Evolutionary conservation across 2,329 filamentous ascomycete genomes (phyloP).

Genomic region (Fusarium citri): DNA sequence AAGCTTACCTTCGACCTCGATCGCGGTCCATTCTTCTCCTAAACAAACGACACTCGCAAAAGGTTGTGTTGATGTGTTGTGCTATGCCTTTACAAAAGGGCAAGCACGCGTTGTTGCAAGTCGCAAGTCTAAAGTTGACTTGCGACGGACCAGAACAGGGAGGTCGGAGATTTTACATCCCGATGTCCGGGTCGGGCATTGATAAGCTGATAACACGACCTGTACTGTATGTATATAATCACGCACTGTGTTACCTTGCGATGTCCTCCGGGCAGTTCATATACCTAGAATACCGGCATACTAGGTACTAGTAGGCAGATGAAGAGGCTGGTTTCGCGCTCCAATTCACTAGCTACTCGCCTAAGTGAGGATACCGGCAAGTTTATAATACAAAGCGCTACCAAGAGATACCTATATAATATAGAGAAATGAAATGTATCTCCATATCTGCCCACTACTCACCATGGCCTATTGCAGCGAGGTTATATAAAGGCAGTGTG

Average conservation of each 20-base stretch:
- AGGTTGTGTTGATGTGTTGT: conserved; percentile 16
- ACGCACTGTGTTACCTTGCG: not conserved
- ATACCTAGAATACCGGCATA: not conserved
- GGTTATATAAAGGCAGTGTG: not conserved
- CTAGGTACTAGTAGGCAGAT: not conserved
- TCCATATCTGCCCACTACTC: not conserved
- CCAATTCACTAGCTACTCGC: no score
- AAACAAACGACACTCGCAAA: conserved; percentile 1
- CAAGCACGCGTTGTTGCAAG: conserved; percentile 42
- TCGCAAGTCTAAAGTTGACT: conserved; percentile 22
- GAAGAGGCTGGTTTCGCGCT: no score
- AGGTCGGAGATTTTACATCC: conserved; percentile 41
- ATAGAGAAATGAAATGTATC: conserved; percentile 6
- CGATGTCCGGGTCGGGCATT: conserved; percentile 27
- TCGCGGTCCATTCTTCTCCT: conserved; percentile 52
- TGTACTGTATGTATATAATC: conserved; percentile 3
- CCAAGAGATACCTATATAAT: conserved; percentile 8
- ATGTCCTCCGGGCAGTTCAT: not conserved
- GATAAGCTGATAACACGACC: conserved; percentile 30
- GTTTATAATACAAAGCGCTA: not conserved
- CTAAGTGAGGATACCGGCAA: not conserved
- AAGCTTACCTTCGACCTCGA: conserved; percentile 53
- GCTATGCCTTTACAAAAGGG: conserved; percentile 25
- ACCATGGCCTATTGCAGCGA: not conserved
- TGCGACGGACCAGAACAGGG: conserved; percentile 5